A percentile compares a stretch with the other conserved stretches of the same genome.
phyloP scores from a whole-genome alignment of 2,329 filamentous ascomycete species.

The Penicillium sclerotigenum region DNA sequence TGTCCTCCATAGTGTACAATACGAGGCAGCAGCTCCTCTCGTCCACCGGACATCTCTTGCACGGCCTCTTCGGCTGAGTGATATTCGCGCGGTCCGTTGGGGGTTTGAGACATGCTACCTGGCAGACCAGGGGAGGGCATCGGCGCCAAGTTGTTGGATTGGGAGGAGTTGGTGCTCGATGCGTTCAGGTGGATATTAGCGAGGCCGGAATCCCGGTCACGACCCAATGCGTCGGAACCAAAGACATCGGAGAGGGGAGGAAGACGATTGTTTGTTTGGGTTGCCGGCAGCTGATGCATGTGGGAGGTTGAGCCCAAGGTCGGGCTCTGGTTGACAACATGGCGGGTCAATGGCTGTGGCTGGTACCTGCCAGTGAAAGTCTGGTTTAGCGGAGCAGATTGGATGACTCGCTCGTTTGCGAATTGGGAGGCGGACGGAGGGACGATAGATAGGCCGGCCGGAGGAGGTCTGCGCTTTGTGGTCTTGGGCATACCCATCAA shows the following conservation, averaged over 20 bases:
- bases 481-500: conserved; percentile 37
- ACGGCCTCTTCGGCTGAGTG: conserved; percentile 95
- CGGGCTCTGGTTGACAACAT: conserved; percentile 76
- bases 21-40: conserved; percentile 86
- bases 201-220: conserved; percentile 36
- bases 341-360: conserved; percentile 70
- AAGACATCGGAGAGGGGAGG: conserved; percentile 96
- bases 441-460: conserved; percentile 89
- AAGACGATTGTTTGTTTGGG: conserved; percentile 85
- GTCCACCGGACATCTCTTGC: conserved; percentile 82
- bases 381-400: conserved; percentile 91
- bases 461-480: conserved; percentile 59
- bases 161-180: conserved; percentile 62
- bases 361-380: conserved; percentile 90
- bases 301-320: conserved; percentile 80
- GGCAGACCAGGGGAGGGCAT: conserved; percentile 76
- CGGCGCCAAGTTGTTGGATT: conserved; percentile 62
- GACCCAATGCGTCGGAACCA: conserved; percentile 66
- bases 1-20: conserved; percentile 94
- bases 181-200: conserved; percentile 50
- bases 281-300: conserved; percentile 84
- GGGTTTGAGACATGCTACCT: conserved; percentile 50
- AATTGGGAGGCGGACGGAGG: conserved; percentile 90
- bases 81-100: conserved; percentile 73
- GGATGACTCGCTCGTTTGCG: conserved; percentile 89